A percentile compares a stretch with the other conserved stretches of the same genome.
Evolutionary conservation across 441 rosid species (phyloP).

Genomic region (Populus hybrid): DNA sequence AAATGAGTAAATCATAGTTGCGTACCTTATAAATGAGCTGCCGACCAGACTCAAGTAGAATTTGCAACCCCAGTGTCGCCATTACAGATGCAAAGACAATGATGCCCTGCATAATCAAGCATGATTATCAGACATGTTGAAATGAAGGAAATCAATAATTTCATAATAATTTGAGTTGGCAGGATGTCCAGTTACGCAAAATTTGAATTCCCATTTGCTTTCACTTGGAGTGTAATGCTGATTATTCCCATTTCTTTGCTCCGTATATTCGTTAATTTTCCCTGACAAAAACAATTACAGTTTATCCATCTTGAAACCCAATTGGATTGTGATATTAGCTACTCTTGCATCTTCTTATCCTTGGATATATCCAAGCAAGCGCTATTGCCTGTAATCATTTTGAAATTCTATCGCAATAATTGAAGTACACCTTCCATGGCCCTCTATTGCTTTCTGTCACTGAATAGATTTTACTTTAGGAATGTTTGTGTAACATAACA

Average conservation of each 20-base stretch:
- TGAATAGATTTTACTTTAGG: background rate
- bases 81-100: slow-evolving; percentile 76
- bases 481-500: background rate
- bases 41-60: slow-evolving; percentile 57
- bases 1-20: background rate
- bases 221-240: background rate
- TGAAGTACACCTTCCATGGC: background rate
- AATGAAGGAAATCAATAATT: background rate
- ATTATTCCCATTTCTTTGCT: background rate
- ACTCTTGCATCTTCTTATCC: background rate
- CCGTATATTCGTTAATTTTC: background rate
- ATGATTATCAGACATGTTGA: background rate
- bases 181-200: background rate
- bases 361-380: background rate
- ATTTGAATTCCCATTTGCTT: background rate
- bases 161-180: background rate
- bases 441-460: background rate
- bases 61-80: slow-evolving; percentile 75
- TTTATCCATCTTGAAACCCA: background rate
- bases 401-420: no score
- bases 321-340: background rate
- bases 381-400: background rate
- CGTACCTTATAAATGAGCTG: slow-evolving; percentile 47
- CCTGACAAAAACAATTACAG: background rate
- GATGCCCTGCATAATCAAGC: slow-evolving; percentile 45